These are phyloP conservation scores for Whalleya microplaca DNA, from an alignment of 2,329 filamentous ascomycete species.

Conservation along the genomic window DNA sequence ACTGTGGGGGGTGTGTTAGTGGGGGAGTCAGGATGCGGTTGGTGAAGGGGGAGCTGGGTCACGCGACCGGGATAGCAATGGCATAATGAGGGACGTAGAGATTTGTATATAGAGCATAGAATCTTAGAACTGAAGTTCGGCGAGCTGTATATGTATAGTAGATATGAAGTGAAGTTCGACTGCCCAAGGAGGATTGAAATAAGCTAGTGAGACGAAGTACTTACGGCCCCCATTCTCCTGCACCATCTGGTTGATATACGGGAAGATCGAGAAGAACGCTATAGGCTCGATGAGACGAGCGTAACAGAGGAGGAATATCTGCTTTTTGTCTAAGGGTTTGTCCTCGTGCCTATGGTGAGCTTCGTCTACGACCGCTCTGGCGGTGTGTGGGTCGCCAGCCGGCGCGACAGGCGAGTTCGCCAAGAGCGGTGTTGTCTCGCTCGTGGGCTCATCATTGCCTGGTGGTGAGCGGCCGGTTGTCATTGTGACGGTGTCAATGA, in stretches of 20 bases:
- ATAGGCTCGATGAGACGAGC: conserved; percentile 74
- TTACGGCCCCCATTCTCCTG: conserved; percentile 59
- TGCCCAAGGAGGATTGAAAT: neutral
- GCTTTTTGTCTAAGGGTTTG: conserved; percentile 60
- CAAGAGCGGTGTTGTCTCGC: conserved; percentile 40
- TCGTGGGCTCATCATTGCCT: conserved; percentile 6
- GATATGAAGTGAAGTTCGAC: neutral
- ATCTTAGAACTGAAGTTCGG: neutral
- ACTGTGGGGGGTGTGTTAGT: conserved; percentile 38
- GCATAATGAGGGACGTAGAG: too few relatives aligned
- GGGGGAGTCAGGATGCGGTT: conserved; percentile 1
- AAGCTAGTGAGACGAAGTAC: neutral
- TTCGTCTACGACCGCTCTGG: neutral
- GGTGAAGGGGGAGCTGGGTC: neutral
- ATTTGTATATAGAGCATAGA: neutral
- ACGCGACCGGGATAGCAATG: too few relatives aligned
- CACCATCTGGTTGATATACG: conserved; percentile 80
- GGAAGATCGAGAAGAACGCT: conserved; percentile 83
- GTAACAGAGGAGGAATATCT: conserved; percentile 75
- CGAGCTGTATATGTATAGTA: neutral
- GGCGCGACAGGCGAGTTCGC: conserved; percentile 21
- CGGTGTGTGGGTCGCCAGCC: conserved; percentile 3
- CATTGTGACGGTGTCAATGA: neutral
- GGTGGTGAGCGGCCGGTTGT: neutral
- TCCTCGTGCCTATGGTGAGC: conserved; percentile 39